phyloP scores from a whole-genome alignment of 768 basidiomycete species.

The Phanerochaete sordida region DNA sequence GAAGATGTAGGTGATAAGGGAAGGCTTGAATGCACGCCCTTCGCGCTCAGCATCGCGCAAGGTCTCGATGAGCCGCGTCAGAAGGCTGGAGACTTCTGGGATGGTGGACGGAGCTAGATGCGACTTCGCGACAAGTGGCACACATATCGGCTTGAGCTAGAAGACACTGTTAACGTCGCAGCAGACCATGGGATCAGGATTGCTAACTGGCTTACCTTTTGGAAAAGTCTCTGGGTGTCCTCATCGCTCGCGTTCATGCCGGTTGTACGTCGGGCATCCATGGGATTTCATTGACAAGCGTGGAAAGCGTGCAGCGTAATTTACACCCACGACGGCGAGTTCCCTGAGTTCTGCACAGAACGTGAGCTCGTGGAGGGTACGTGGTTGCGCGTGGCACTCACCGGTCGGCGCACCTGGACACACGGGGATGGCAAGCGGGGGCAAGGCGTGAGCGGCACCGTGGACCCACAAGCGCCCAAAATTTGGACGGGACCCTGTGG shows the following conservation, averaged over 20 bases:
- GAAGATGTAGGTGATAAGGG: constrained; percentile 79
- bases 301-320: background rate
- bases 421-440: background rate
- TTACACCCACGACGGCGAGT: background rate
- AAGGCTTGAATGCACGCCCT: constrained; percentile 40
- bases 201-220: constrained; percentile 27
- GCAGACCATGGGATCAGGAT: background rate
- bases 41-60: constrained; percentile 43
- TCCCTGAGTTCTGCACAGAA: background rate
- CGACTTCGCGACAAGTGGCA: constrained; percentile 73
- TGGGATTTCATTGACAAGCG: background rate
- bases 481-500: background rate
- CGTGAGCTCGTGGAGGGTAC: background rate
- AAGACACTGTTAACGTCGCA: constrained; percentile 1
- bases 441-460: background rate
- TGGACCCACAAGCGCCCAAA: background rate
- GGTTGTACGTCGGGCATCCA: background rate
- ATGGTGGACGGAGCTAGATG: constrained; percentile 55
- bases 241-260: background rate
- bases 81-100: constrained; percentile 42
- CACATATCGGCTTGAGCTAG: constrained; percentile 67
- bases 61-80: constrained; percentile 48
- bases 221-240: constrained; percentile 28
- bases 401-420: background rate
- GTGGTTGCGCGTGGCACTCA: background rate